phyloP scores from a whole-genome alignment of 202 grass and related monocot genomes.

The Carex arenaria region DNA sequence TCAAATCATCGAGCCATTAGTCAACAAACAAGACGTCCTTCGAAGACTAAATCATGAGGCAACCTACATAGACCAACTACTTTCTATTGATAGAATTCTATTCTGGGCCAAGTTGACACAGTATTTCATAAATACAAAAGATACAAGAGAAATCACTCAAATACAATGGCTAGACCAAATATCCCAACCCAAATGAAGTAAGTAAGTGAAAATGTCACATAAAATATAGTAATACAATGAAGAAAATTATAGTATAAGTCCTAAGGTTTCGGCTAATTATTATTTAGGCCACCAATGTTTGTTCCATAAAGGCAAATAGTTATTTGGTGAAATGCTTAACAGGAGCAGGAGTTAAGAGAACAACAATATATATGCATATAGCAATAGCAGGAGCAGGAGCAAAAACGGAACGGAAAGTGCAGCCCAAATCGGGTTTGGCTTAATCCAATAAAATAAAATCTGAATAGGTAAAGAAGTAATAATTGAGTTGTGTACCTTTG shows the following conservation, averaged over 20 bases:
- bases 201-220: slow-evolving; percentile 5
- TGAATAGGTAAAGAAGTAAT: neutral
- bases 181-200: neutral
- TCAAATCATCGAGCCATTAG: neutral
- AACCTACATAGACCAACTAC: neutral
- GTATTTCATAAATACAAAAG: neutral
- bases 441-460: neutral
- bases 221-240: slow-evolving; percentile 10
- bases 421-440: neutral
- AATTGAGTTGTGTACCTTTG: slow-evolving; percentile 4
- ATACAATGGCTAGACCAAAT: neutral
- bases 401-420: neutral
- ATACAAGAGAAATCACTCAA: neutral
- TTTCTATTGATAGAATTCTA: neutral
- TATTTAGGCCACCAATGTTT: neutral
- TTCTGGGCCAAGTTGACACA: neutral
- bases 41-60: neutral
- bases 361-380: neutral
- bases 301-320: neutral
- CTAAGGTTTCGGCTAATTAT: slow-evolving; percentile 4
- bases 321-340: neutral
- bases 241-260: neutral
- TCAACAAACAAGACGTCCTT: neutral
- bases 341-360: too few relatives aligned
- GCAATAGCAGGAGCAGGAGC: neutral